Evolutionary conservation across 306 rosid species (phyloP), one percentile per base, ranked within the genome.

Genomic region (Carpinus fangiana): DNA sequence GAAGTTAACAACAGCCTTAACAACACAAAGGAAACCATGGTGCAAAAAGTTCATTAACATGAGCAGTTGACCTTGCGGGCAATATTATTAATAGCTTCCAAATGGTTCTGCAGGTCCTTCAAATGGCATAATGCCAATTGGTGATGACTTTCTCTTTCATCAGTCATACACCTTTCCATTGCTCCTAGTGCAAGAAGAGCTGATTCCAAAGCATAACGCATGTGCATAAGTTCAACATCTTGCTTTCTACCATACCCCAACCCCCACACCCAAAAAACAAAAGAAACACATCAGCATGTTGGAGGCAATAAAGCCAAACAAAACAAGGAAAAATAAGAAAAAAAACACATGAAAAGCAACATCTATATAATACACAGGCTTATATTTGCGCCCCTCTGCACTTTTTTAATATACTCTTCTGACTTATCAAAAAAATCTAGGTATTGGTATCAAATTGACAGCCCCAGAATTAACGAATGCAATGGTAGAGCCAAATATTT

Each of bases 161-260:
- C 80, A 17, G 82, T 79, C 77, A 80, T 65, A 72, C 83, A 80
- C 82, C 79, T 90, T 81, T 87, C 97, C 98, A 95, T 92, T 69
- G 86, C 87, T 82, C 89, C 94, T 78, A 95, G 89, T 78, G 98
- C 97, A 78, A 95, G 95, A 86, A 95, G 88, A 60, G 87, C 74
- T 66, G 93, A 92, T 80, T 95, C 97, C 67, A 95, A 86, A 83
- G 97, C 97, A 90, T 95, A 95, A 50, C 93, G 96, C 98, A 95
- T 92, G 85, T 91, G 93, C 93, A 95, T 88, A 76, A 95, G 98
- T 86, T 95, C 98, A 85, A 92, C 83, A 85, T 95, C 98, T 84
- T 92, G 98, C 85, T 82, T 84, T 92, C 98, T 95, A 82, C 73
- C 77, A 66, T 0, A 3, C 13, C 3, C 62, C 62, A 8, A 12